Evolutionary conservation across 1,139 yeast species (phyloP).

Genomic region (Zygosaccharomyces pseudobailii): DNA sequence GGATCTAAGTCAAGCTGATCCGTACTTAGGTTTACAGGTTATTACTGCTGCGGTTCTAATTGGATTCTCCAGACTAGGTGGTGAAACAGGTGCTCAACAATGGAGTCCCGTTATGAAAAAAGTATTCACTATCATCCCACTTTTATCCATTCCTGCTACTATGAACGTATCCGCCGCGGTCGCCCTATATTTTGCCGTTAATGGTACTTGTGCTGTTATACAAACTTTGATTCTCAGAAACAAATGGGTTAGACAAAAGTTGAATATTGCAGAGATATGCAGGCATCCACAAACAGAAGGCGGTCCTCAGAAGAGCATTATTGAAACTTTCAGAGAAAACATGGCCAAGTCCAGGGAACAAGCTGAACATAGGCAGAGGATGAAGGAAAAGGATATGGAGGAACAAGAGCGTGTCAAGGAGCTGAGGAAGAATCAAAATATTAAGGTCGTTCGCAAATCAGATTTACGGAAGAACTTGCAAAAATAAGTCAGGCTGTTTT

Average conservation of each 20-base stretch:
- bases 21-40: slow-evolving; percentile 82
- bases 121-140: slow-evolving; percentile 67
- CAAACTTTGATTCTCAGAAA: slow-evolving; percentile 67
- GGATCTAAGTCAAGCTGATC: slow-evolving; percentile 80
- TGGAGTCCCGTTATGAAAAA: slow-evolving; percentile 70
- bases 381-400: slow-evolving; percentile 34
- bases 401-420: slow-evolving; percentile 32
- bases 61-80: slow-evolving; percentile 75
- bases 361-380: slow-evolving; percentile 40
- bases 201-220: slow-evolving; percentile 65
- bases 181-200: slow-evolving; percentile 76
- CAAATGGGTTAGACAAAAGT: slow-evolving; percentile 49
- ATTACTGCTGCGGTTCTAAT: slow-evolving; percentile 79
- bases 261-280: slow-evolving; percentile 65
- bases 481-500: neutral
- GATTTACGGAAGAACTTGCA: slow-evolving; percentile 19
- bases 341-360: slow-evolving; percentile 56
- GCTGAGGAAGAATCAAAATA: slow-evolving; percentile 32
- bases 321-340: slow-evolving; percentile 55
- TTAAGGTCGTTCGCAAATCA: slow-evolving; percentile 36
- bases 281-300: slow-evolving; percentile 43
- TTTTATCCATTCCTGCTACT: slow-evolving; percentile 78
- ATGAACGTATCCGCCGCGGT: slow-evolving; percentile 83
- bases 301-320: slow-evolving; percentile 38
- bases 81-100: slow-evolving; percentile 81